These are phyloP conservation scores for Melocanna baccifera DNA, from an alignment of 176 grass and related monocot species.

Conservation along the genomic window DNA sequence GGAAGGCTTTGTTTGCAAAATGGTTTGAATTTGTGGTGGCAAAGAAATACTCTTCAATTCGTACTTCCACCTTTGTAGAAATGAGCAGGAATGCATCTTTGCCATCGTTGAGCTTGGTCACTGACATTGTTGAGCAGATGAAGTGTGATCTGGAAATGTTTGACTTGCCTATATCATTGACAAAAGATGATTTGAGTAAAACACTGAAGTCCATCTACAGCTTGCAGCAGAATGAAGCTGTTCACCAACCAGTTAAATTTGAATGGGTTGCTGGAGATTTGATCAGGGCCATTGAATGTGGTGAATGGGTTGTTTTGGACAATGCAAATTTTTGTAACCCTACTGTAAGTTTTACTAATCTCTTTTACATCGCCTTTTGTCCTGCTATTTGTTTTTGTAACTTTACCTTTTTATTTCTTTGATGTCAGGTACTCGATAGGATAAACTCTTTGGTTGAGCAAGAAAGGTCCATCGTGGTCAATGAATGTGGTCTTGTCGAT, in stretches of 20 bases:
- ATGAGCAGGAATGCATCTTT: constrained; percentile 42
- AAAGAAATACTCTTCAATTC: constrained; percentile 44
- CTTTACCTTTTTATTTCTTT: constrained; percentile 36
- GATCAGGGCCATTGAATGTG: constrained; percentile 74
- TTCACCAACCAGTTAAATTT: constrained; percentile 69
- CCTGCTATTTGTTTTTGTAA: constrained; percentile 21
- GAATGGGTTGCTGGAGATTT: constrained; percentile 84
- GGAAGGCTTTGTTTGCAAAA: constrained; percentile 67
- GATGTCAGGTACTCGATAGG: constrained; percentile 78
- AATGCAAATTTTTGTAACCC: constrained; percentile 99
- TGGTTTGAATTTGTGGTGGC: constrained; percentile 81
- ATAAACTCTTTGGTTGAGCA: constrained; percentile 96
- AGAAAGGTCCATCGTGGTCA: constrained; percentile 79
- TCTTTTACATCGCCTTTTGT: constrained; percentile 6
- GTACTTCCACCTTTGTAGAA: constrained; percentile 39
- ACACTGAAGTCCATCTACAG: constrained; percentile 51
- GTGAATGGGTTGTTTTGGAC: constrained; percentile 92
- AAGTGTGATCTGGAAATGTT: constrained; percentile 60
- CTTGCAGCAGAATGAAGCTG: constrained; percentile 50
- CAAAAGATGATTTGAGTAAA: constrained; percentile 50
- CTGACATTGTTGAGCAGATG: constrained; percentile 69
- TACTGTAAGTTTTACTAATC: constrained; percentile 53
- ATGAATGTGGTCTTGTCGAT: constrained; percentile 93
- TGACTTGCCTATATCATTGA: constrained; percentile 59
- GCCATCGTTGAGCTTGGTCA: constrained; percentile 48